phyloP scores from a whole-genome alignment of 2,329 filamentous ascomycete genomes.

The Alternaria solani region DNA sequence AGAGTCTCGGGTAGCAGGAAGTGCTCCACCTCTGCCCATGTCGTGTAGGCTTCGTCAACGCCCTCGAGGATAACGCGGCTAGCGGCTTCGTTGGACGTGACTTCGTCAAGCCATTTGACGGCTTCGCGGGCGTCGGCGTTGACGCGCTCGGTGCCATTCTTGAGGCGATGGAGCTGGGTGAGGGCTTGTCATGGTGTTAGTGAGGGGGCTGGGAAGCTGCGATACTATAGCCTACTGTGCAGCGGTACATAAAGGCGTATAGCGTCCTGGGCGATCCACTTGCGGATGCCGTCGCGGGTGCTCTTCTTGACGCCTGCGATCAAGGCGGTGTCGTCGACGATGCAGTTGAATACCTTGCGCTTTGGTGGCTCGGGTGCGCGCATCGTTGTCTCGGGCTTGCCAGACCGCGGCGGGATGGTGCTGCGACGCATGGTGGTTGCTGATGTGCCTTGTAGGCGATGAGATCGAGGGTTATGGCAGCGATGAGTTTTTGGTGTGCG shows the following conservation, averaged over 20 bases:
- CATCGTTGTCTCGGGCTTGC: slow-evolving; percentile 35
- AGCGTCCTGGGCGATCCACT: slow-evolving; percentile 60
- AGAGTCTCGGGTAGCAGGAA: slow-evolving; percentile 59
- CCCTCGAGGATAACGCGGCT: slow-evolving; percentile 57
- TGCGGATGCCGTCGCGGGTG: slow-evolving; percentile 61
- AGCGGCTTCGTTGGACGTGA: slow-evolving; percentile 53
- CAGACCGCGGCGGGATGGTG: slow-evolving; percentile 39
- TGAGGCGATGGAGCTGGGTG: slow-evolving; percentile 56
- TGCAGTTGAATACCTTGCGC: slow-evolving; percentile 63
- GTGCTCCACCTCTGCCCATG: slow-evolving; percentile 61
- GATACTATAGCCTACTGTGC: slow-evolving; percentile 53
- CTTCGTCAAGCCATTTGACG: slow-evolving; percentile 60
- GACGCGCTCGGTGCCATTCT: slow-evolving; percentile 52
- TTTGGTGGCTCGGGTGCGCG: slow-evolving; percentile 41
- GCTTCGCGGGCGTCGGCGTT: slow-evolving; percentile 58
- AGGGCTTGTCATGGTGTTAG: slow-evolving; percentile 51
- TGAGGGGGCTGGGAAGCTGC: slow-evolving; percentile 8
- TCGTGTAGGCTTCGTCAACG: slow-evolving; percentile 56
- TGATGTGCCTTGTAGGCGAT: slow-evolving; percentile 13
- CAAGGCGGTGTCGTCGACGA: slow-evolving; percentile 61
- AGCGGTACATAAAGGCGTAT: slow-evolving; percentile 62
- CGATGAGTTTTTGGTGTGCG: slow-evolving; percentile 15
- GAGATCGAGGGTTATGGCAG: slow-evolving; percentile 16
- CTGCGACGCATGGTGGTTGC: slow-evolving; percentile 43
- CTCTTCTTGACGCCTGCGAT: slow-evolving; percentile 61